A percentile compares a stretch with the other conserved stretches of the same genome.
phyloP scores from a whole-genome alignment of 805 yeast species.

The Starmerella floris region DNA sequence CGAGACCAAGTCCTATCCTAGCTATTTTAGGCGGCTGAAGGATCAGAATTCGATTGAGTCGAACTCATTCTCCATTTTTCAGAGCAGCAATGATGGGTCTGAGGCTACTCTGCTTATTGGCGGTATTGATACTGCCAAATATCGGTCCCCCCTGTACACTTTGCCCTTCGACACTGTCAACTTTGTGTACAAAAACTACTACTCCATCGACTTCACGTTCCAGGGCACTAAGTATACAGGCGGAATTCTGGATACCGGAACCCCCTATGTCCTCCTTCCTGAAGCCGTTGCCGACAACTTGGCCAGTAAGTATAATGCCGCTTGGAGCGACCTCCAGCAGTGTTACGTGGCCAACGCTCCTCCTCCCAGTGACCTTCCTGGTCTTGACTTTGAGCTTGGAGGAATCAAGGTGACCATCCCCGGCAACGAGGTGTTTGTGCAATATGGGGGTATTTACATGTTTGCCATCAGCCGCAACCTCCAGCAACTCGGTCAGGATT shows the following conservation, averaged over 20 bases:
- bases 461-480: conserved; percentile 14
- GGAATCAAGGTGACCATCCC: conserved; percentile 18
- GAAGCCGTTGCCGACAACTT: conserved; percentile 3
- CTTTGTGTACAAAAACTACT: not conserved
- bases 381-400: conserved; percentile 12
- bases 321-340: not conserved
- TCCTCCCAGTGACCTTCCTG: conserved; percentile 3
- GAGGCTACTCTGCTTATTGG: conserved; percentile 33
- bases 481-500: not conserved
- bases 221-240: conserved; percentile 4
- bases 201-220: conserved; percentile 6
- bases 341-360: not conserved
- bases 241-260: conserved; percentile 39
- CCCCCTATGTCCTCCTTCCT: conserved; percentile 38
- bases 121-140: conserved; percentile 33
- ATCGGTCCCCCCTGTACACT: conserved; percentile 27
- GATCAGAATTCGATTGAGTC: conserved; percentile 30
- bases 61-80: conserved; percentile 34
- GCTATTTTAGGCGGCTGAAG: conserved; percentile 24
- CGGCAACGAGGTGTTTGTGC: conserved; percentile 20
- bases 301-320: conserved; percentile 10
- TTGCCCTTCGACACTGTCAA: conserved; percentile 19
- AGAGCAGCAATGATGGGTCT: conserved; percentile 16
- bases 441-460: conserved; percentile 3
- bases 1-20: conserved; percentile 23